Base-by-base conservation (phyloP, 2,329 filamentous ascomycete species). In the Drechslerella dactyloides region DNA sequence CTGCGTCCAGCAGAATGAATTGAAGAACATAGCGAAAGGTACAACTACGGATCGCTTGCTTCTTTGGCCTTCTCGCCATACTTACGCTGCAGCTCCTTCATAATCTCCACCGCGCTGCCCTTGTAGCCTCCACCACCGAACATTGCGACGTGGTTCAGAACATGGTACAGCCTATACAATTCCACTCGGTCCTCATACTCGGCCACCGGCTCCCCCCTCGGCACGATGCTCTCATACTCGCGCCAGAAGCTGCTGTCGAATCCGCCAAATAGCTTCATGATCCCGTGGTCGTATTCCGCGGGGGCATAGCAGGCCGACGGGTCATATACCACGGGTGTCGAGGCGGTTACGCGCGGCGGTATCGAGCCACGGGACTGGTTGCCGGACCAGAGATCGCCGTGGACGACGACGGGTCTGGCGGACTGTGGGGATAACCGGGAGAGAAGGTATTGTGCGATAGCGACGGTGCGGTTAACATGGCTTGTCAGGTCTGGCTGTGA, bases 191-290 rank as follows among this genome's bases (percentile, higher is more conserved):
- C 93, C n/a, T 89, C 87, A 82, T 90, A 96, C 82, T 97, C 93
- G 10, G 85, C 86, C 10, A 83, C 84, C 0, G 93, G 93, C 78
- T 96, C 90, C 7, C 89, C 88, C 81, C 89, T 96, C 0, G 89
- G 89, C 52, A 93, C 87, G 23, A 91, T 77, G 42, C 82, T 79
- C 78, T 90, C 86, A 78, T 97, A 97, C 78, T 94, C 90, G 33
- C 84, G 84, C 83, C 90, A 87, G 76, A 96, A 96, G 0, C 77
- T 79, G 0, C 79, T 76, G 0, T 87, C 87, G 79, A 96, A 96
- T 0, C 93, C 93, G 0, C 93, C 93, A 83, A 97, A 97, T 92
- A 97, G 96, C 57, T 85, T 86, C 92, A 97, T 97, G 75, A 96
- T 96, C 0, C 93, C 93, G 58, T 96, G 81, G 75, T 97, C 93